Evolutionary conservation across 108 stramenopile genomes (phyloP).

Genomic region (Stephanodiscus minutulus): DNA sequence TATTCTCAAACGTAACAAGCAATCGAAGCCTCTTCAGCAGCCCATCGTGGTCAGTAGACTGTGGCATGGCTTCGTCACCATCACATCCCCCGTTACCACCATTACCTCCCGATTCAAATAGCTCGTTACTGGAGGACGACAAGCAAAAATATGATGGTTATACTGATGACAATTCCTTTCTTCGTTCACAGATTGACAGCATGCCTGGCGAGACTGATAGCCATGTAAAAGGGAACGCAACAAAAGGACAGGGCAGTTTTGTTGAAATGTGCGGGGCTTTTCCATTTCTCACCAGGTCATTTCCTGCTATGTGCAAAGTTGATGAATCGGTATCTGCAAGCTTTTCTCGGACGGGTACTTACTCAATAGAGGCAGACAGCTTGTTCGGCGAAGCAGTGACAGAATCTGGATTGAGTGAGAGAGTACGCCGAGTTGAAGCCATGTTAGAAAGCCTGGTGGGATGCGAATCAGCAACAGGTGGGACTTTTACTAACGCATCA

Average conservation of each 20-base stretch:
- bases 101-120: constrained; percentile 11
- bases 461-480: not conserved
- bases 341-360: constrained; percentile 1
- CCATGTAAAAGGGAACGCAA: not conserved
- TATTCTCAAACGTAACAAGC: constrained; percentile 1
- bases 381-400: not conserved
- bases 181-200: not conserved
- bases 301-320: not conserved
- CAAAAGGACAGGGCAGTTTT: constrained; percentile 2
- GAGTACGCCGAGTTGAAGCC: constrained; percentile 30
- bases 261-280: not conserved
- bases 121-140: too few species aligned
- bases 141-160: not conserved
- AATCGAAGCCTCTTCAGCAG: not conserved
- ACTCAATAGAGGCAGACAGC: not conserved
- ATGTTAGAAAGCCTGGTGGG: constrained; percentile 27
- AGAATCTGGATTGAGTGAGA: constrained; percentile 10
- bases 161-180: not conserved
- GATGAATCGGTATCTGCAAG: not conserved
- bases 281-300: not conserved
- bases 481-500: not conserved
- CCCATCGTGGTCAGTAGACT: constrained; percentile 22
- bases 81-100: not conserved
- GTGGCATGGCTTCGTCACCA: constrained; percentile 13
- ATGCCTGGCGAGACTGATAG: not conserved